Conservation (phyloP, 352 stramenopile species). For the Phytophthora tubulina region DNA sequence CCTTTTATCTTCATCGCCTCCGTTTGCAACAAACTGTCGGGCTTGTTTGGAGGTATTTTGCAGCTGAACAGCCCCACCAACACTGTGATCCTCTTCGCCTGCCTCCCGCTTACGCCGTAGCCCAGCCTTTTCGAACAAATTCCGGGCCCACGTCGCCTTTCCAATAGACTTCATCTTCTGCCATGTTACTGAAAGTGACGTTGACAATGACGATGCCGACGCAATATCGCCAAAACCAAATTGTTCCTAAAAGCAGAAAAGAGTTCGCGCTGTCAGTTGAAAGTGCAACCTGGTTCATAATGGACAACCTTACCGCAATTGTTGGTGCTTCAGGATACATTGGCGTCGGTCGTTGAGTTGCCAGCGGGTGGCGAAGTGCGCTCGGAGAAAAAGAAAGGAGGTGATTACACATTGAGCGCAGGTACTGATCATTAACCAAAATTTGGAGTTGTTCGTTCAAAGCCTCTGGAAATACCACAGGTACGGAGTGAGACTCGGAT, state of each 20-base stretch:
- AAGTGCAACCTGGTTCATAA: background rate
- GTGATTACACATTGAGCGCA: slow-evolving; percentile 55
- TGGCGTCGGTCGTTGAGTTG: slow-evolving; percentile 47
- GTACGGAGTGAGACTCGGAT: slow-evolving; percentile 69
- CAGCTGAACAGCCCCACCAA: slow-evolving; percentile 25
- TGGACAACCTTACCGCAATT: slow-evolving; percentile 42
- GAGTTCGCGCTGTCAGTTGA: background rate
- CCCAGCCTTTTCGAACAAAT: slow-evolving; percentile 64
- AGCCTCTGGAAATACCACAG: slow-evolving; percentile 65
- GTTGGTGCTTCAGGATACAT: slow-evolving; percentile 65
- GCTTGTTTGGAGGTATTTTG: slow-evolving; percentile 54
- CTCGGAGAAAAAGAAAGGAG: slow-evolving; percentile 54
- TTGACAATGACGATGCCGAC: slow-evolving; percentile 54
- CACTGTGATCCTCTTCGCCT: slow-evolving; percentile 6
- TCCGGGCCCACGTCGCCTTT: slow-evolving; percentile 62
- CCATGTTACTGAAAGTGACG: slow-evolving; percentile 66
- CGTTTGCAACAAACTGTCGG: slow-evolving; percentile 44
- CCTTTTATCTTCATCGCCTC: slow-evolving; percentile 14
- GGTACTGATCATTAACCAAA: slow-evolving; percentile 57
- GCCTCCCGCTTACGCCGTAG: slow-evolving; percentile 42
- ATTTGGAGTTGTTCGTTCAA: slow-evolving; percentile 65
- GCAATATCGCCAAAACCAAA: slow-evolving; percentile 83
- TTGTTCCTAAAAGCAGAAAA: slow-evolving; percentile 57
- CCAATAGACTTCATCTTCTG: slow-evolving; percentile 66
- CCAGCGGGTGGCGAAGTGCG: slow-evolving; percentile 48